phyloP scores from a whole-genome alignment of 768 basidiomycete genomes.

The Pleurotus tuber-regium region DNA sequence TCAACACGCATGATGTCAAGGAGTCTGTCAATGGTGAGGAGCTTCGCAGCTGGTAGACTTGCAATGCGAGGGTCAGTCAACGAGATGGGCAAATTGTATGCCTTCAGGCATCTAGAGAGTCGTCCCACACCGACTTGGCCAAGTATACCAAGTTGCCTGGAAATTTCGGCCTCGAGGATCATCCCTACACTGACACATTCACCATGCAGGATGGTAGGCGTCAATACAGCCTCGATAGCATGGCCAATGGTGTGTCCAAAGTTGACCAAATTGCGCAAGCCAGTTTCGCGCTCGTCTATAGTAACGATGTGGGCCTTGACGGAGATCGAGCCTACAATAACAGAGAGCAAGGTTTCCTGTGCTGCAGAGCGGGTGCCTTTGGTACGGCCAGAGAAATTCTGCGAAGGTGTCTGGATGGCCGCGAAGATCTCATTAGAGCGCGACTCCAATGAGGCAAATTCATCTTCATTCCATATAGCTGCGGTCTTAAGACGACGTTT shows the following conservation, averaged over 20 bases:
- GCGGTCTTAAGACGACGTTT: constrained; percentile 69
- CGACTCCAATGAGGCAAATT: constrained; percentile 87
- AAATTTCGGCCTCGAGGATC: constrained; percentile 94
- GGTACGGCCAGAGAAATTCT: constrained; percentile 53
- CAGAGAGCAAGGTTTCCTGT: constrained; percentile 84
- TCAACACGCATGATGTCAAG: constrained; percentile 95
- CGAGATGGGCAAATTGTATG: constrained; percentile 87
- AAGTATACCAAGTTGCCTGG: constrained; percentile 83
- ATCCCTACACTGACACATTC: constrained; percentile 96
- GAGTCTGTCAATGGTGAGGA: constrained; percentile 75
- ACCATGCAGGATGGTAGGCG: constrained; percentile 91
- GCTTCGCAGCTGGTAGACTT: constrained; percentile 63
- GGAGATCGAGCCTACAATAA: constrained; percentile 90
- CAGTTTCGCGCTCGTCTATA: constrained; percentile 93
- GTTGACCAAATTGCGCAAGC: constrained; percentile 97
- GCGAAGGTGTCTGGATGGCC: constrained; percentile 75
- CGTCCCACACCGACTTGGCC: constrained; percentile 92
- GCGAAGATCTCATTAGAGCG: constrained; percentile 81
- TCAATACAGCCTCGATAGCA: constrained; percentile 95
- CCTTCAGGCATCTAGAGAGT: constrained; percentile 81
- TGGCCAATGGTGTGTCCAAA: constrained; percentile 99
- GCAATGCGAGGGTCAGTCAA: constrained; percentile 77
- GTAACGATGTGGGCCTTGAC: constrained; percentile 98
- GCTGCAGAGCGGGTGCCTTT: constrained; percentile 64
- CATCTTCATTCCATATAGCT: constrained; percentile 94